Conservation (phyloP, 148 eudicot genomes). For the Camellia lanceoleosa region DNA sequence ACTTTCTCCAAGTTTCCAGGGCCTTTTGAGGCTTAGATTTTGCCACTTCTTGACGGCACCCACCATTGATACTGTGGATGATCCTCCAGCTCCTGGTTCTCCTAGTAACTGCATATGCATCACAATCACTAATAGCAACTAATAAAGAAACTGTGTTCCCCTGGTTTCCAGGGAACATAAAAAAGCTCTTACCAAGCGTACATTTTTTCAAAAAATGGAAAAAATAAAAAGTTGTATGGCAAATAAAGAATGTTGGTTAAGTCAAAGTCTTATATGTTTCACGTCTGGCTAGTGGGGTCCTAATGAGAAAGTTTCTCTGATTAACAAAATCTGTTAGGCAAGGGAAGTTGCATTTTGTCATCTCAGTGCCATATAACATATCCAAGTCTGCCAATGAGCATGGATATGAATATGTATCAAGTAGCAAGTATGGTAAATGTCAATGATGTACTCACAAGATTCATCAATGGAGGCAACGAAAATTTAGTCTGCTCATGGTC, state of each 20-base stretch:
- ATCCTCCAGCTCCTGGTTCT: slow-evolving; percentile 97
- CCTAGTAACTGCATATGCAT: slow-evolving; percentile 69
- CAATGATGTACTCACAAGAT: slow-evolving; percentile 55
- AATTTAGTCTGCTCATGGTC: slow-evolving; percentile 84
- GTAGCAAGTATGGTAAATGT: neutral
- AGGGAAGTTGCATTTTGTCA: neutral
- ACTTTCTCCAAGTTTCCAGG: slow-evolving; percentile 59
- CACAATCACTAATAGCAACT: neutral
- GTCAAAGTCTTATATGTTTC: neutral
- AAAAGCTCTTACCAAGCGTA: neutral
- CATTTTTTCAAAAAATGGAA: neutral
- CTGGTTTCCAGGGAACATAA: neutral
- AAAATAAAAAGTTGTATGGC: neutral
- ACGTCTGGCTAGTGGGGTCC: neutral
- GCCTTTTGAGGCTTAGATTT: slow-evolving; percentile 79
- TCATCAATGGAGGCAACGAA: slow-evolving; percentile 83
- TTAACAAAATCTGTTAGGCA: too few species aligned
- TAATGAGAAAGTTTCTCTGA: too few species aligned
- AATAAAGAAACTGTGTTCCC: neutral
- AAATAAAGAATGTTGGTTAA: neutral
- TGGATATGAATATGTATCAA: neutral
- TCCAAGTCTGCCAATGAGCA: neutral
- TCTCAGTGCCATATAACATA: neutral
- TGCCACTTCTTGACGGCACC: slow-evolving; percentile 99
- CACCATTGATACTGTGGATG: slow-evolving; percentile 99